phyloP scores from a whole-genome alignment of 2,329 filamentous ascomycete species.

The Claviceps paspali region DNA sequence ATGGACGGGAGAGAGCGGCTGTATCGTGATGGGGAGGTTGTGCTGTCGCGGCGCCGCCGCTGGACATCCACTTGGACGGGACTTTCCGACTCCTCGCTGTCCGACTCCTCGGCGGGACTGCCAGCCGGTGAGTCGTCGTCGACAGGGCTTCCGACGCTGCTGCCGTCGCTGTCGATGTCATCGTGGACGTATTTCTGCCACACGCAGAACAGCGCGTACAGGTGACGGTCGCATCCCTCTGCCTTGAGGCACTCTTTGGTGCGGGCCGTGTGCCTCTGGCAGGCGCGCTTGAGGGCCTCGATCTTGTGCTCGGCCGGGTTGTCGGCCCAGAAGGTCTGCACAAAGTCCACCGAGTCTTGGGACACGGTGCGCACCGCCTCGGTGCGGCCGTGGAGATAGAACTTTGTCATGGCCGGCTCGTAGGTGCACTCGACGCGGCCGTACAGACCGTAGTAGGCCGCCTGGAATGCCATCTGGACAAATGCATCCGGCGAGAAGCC shows the following conservation, averaged over 20 bases:
- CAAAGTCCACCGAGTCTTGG: slow-evolving; percentile 69
- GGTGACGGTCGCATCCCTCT: slow-evolving; percentile 78
- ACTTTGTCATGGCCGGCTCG: slow-evolving; percentile 96
- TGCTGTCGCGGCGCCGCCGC: slow-evolving; percentile 38
- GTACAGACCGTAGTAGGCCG: slow-evolving; percentile 93
- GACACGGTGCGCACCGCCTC: slow-evolving; percentile 85
- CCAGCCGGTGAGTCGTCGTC: slow-evolving; percentile 30
- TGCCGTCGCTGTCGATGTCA: slow-evolving; percentile 33
- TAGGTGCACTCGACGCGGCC: slow-evolving; percentile 90
- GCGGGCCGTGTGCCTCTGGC: slow-evolving; percentile 62
- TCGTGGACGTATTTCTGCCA: slow-evolving; percentile 84
- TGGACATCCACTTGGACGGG: slow-evolving; percentile 21
- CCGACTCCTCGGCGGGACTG: slow-evolving; percentile 38
- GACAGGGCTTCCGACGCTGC: slow-evolving; percentile 45
- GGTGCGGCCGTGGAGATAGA: slow-evolving; percentile 82
- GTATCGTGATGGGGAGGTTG: slow-evolving; percentile 31
- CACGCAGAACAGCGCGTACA: slow-evolving; percentile 86
- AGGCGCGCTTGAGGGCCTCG: slow-evolving; percentile 69
- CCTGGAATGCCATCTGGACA: slow-evolving; percentile 98
- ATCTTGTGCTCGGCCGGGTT: slow-evolving; percentile 72
- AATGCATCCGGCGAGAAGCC: slow-evolving; percentile 95
- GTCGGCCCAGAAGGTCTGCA: slow-evolving; percentile 90
- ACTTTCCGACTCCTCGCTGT: slow-evolving; percentile 17
- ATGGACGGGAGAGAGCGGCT: slow-evolving; percentile 52
- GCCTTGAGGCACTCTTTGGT: slow-evolving; percentile 82